Conservation (phyloP, 208 protist species). For the Trypanosomatidae sp. region DNA sequence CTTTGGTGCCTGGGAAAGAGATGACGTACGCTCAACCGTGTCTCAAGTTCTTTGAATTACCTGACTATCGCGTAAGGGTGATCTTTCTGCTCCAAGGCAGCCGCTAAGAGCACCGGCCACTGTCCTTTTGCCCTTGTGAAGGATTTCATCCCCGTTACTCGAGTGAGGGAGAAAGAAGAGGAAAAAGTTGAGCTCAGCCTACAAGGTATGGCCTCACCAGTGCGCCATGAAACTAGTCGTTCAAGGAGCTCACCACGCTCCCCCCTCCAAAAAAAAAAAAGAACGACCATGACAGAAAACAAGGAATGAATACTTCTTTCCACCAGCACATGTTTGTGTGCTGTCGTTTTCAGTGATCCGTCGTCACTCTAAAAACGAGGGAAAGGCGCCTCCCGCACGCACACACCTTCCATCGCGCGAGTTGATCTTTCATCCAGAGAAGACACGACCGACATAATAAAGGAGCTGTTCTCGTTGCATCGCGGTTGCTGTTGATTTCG, state of each 20-base stretch:
- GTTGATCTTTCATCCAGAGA: background rate
- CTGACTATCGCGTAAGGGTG: background rate
- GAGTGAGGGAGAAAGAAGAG: background rate
- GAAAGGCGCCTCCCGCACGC: background rate
- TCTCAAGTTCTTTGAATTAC: background rate
- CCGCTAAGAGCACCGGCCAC: background rate
- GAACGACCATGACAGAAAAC: background rate
- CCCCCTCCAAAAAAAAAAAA: background rate
- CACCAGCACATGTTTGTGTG: background rate
- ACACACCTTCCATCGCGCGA: slow-evolving; percentile 2
- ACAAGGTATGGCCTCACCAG: background rate
- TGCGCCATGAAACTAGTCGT: background rate
- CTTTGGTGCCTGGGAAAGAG: background rate
- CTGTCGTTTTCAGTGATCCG: background rate
- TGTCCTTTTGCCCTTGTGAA: background rate
- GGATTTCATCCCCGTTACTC: background rate
- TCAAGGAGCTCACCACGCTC: background rate
- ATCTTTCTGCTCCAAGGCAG: background rate
- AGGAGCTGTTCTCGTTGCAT: background rate
- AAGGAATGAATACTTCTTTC: background rate
- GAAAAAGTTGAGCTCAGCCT: background rate
- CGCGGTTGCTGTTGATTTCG: background rate
- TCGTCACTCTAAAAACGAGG: background rate
- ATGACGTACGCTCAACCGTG: background rate
- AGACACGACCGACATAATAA: background rate